Evolutionary conservation across 192 early-diverging fungal genomes (phyloP), one percentile per base, ranked within the genome.

Genomic region (Entomortierella beljakovae): DNA sequence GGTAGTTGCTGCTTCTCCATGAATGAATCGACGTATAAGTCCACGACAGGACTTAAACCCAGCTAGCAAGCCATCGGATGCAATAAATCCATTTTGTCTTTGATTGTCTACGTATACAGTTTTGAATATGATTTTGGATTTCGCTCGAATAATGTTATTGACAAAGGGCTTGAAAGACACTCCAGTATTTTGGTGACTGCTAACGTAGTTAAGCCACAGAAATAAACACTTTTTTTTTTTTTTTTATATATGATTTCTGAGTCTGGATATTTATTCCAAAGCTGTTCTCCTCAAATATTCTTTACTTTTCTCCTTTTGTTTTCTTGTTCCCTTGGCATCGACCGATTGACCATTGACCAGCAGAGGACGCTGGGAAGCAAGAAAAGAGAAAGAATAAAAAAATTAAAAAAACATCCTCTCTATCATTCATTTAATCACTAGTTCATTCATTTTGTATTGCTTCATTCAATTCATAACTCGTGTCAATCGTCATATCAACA

Each of bases 311-410:
- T 48, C 18, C 43, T 29, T 22, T 61, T 18, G 38, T 61, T 20
- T 42, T 9, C 25, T 32, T 61, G 40, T 43, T 48, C 59, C 43
- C 18, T 61, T 61, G 59, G 59, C 40, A 61, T 61, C 42, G 59
- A 61, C 59, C 59, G 51, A 53, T 48, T 61, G 22, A 48, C 38
- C 42, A 43, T 18, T 61, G 11, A 23, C 51, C 6, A 28, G 13
- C 42, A 31, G 42, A 61, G 59, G 43, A 61, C 57, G 42, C 57
- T 40, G 59, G 59, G 59, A 61, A 61, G 16, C 20, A 40, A 64
- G 50, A 33, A 64, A 64, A 53, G 33, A 64, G 53, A 64, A 53
- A n/a, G 53, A 52, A 61, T 31, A 48, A 37, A 54, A 52, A 46
- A 60, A 60, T 15, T 22, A 37, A 52, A 31, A 50, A 34, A 52